phyloP scores from a whole-genome alignment of 2,329 filamentous ascomycete species.

The Cryphonectria japonica region DNA sequence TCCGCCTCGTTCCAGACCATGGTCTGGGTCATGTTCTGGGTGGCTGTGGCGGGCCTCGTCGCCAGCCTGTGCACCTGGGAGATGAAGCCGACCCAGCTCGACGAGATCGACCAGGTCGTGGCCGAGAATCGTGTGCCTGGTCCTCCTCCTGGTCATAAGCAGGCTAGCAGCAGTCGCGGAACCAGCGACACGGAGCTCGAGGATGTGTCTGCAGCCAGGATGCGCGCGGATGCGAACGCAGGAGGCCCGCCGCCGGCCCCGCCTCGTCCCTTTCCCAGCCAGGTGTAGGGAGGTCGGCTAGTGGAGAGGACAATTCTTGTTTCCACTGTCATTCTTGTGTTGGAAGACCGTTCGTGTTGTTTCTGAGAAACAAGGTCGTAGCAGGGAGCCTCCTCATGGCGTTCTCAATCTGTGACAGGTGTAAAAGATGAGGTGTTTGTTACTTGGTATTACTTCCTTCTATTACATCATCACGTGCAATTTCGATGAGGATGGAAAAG shows the following conservation, averaged over 20 bases:
- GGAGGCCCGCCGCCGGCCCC: neutral
- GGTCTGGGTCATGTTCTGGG: constrained; percentile 50
- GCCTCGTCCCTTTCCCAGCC: neutral
- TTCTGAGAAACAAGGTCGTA: too few relatives aligned
- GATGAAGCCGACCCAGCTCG: constrained; percentile 39
- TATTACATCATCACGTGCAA: neutral
- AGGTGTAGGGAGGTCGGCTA: neutral
- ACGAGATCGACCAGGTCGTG: constrained; percentile 35
- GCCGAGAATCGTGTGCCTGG: constrained; percentile 27
- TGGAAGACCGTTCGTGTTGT: neutral
- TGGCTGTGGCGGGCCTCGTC: constrained; percentile 48
- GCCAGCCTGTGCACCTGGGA: constrained; percentile 51
- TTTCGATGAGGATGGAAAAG: neutral
- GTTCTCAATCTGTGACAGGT: too few relatives aligned
- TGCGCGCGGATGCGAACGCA: constrained; percentile 9
- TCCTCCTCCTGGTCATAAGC: constrained; percentile 14
- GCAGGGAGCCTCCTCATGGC: too few relatives aligned
- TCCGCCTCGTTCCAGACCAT: constrained; percentile 51
- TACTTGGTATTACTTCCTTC: neutral
- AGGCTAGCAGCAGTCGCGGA: constrained; percentile 24
- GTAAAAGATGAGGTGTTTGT: too few relatives aligned
- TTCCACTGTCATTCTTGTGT: neutral
- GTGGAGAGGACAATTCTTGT: neutral
- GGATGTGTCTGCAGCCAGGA: constrained; percentile 30
- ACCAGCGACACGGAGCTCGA: constrained; percentile 38